These are phyloP conservation scores for Scedosporium apiospermum DNA, from an alignment of 2,329 filamentous ascomycete species.

Conservation along the genomic window DNA sequence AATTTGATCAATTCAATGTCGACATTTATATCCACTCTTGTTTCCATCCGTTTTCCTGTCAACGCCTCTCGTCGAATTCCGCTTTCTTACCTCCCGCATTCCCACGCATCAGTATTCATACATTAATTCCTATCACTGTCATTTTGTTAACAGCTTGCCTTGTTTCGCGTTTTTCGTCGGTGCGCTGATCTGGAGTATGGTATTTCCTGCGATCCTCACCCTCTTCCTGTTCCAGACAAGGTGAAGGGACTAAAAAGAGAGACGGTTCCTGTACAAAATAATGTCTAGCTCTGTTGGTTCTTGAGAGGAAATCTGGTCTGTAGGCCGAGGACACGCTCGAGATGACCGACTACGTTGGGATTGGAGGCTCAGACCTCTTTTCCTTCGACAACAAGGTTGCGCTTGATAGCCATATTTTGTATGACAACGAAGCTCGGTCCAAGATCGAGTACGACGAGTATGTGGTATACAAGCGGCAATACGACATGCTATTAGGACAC, in stretches of 20 bases:
- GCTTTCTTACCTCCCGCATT: no score
- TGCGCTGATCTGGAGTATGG: neutral
- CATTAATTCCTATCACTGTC: no score
- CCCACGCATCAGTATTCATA: no score
- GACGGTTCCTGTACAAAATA: no score
- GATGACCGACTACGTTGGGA: slow-evolving; percentile 4
- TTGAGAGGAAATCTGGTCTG: no score
- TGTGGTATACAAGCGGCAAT: slow-evolving; percentile 21
- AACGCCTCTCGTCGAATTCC: no score
- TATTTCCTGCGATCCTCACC: neutral
- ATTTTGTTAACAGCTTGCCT: no score
- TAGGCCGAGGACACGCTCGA: neutral
- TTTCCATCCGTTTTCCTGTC: no score
- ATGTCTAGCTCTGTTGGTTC: no score
- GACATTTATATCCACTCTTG: no score
- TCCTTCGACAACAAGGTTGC: slow-evolving; percentile 24
- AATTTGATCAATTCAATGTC: no score
- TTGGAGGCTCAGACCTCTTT: slow-evolving; percentile 22
- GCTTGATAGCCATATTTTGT: slow-evolving; percentile 23
- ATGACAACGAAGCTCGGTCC: slow-evolving; percentile 17
- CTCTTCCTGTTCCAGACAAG: neutral
- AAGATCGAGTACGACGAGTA: slow-evolving; percentile 28
- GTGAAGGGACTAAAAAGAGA: neutral
- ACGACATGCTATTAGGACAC: slow-evolving; percentile 9
- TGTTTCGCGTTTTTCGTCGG: no score